Base-by-base conservation (phyloP, 257 asterid genomes). In the Thymus mandschuricus region DNA sequence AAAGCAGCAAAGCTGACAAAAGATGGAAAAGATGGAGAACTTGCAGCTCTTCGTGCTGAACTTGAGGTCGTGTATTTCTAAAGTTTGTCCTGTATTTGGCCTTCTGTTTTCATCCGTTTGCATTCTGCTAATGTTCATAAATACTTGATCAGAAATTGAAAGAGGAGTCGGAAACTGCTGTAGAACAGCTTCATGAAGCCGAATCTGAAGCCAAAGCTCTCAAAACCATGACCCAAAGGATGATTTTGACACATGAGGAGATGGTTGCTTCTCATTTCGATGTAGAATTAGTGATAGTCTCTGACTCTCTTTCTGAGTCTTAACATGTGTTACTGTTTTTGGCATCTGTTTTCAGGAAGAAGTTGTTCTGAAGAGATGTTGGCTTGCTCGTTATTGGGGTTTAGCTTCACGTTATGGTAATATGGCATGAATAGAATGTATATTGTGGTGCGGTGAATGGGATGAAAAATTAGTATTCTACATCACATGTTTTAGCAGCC, bases 301-400 rank as follows among this genome's bases (percentile, higher is more conserved):
- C 41, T 69, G 57, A 60, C 30, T 75, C 64, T 44, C 44, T 74
- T 55, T 11, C 30, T 31, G 67, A 78, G 76, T 41, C 75, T 80
- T 78, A 57, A 69, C 67, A 64, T 75, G 21, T 64, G 5, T 50
- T 57, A 45, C 55, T 75, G 56, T 13, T 72, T 80, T 44, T 74
- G 71, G 29, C 10, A 57, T 59, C 68, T 67, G 11, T 57, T 72
- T 80, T n/a, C 73, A 95, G 99, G 99, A 95, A 87, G 99, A 95
- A 82, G 97, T 95, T 67, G 99, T 92, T 79, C 66, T 95, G 74
- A 95, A 95, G 91, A 88, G 98, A 84, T 95, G 99, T 69, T 95
- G 99, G 99, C 98, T 95, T 79, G 91, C 99, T 84, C 98, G 99
- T 64, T 95, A 92, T 63, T 95, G 99, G 99, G 81, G 93, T 73